phyloP scores from a whole-genome alignment of 2,329 filamentous ascomycete genomes.

The Penicillium capsulatum region DNA sequence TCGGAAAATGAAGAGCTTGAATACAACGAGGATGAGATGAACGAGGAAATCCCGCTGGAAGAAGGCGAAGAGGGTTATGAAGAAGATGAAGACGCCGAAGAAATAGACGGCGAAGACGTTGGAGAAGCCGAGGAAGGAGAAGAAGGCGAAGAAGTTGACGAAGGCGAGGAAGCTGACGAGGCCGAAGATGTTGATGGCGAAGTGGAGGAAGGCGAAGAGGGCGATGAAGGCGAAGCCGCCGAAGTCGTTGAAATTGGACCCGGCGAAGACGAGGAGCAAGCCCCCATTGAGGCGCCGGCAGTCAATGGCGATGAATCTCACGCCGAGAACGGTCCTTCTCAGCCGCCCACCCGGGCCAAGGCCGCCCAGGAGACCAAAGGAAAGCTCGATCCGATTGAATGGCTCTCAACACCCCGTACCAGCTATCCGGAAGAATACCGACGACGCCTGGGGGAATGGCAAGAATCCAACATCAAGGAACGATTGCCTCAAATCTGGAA shows the following conservation, averaged over 20 bases:
- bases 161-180: constrained; percentile 16
- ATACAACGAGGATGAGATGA: constrained; percentile 5
- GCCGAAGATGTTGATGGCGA: constrained; percentile 17
- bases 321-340: not conserved
- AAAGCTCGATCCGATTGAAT: constrained; percentile 8
- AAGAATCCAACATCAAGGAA: constrained; percentile 24
- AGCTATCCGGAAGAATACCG: constrained; percentile 18
- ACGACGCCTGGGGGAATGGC: constrained; percentile 16
- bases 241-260: constrained; percentile 15
- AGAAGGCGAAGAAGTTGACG: constrained; percentile 12
- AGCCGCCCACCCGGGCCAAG: not conserved
- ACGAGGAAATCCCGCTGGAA: constrained; percentile 1
- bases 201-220: constrained; percentile 18
- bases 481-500: constrained; percentile 37
- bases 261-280: constrained; percentile 10
- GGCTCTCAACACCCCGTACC: constrained; percentile 20
- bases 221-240: constrained; percentile 21
- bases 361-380: not conserved
- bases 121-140: constrained; percentile 9
- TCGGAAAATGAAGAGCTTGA: constrained; percentile 9
- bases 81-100: constrained; percentile 11
- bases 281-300: constrained; percentile 6
- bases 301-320: constrained; percentile 9
- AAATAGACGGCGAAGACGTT: constrained; percentile 11
- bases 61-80: constrained; percentile 16